These are phyloP conservation scores for Pestalotiopsis sp. DNA, from an alignment of 2,329 filamentous ascomycete genomes.

Conservation along the genomic window DNA sequence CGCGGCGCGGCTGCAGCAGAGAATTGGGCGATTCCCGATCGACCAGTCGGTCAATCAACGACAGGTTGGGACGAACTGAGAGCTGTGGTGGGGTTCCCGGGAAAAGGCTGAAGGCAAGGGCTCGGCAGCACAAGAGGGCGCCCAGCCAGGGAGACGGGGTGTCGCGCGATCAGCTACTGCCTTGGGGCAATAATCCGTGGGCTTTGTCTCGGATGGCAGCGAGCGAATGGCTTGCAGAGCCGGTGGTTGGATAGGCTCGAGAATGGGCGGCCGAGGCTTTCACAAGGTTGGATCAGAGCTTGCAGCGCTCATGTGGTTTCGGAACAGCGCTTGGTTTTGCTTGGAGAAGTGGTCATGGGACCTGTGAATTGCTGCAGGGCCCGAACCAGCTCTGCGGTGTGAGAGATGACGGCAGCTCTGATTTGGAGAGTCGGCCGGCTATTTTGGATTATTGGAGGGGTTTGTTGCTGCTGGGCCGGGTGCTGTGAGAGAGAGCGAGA, in stretches of 20 bases:
- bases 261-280: not conserved
- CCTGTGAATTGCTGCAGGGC: constrained; percentile 1
- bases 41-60: not conserved
- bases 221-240: not conserved
- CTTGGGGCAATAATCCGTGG: constrained; percentile 5
- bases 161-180: constrained; percentile 3
- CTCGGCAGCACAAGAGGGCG: not conserved
- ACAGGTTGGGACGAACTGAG: not conserved
- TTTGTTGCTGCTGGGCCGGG: not conserved
- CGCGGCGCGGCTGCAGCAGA: not conserved
- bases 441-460: not conserved
- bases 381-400: not conserved
- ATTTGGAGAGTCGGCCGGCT: not conserved
- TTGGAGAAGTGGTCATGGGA: constrained; percentile 1
- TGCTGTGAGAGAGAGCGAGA: not conserved
- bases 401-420: not conserved
- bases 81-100: not conserved
- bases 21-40: not conserved
- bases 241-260: constrained; percentile 1
- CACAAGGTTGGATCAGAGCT: constrained; percentile 5
- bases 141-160: not conserved
- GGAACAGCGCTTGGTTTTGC: not conserved
- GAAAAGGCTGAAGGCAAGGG: not conserved
- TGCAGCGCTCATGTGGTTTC: not conserved
- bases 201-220: not conserved